phyloP scores from a whole-genome alignment of 106 monocot species.

The Dendrobium catenatum region DNA sequence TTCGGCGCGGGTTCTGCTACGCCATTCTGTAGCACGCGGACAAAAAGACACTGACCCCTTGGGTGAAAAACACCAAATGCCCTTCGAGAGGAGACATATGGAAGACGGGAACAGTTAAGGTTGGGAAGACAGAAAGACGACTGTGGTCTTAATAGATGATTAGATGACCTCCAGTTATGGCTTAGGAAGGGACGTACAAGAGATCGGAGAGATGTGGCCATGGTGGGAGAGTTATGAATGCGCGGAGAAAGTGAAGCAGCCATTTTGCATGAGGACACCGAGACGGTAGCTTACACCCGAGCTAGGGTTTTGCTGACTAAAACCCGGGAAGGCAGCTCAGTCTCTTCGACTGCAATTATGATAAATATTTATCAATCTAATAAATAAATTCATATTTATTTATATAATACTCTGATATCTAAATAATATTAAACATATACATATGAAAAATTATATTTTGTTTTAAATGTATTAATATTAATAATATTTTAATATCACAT shows the following conservation, averaged over 20 bases:
- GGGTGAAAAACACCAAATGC: neutral
- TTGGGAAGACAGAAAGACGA: neutral
- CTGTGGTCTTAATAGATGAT: neutral
- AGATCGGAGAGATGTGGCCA: slow-evolving; percentile 18
- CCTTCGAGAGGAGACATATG: neutral
- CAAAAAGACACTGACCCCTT: neutral
- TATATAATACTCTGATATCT: too few relatives aligned
- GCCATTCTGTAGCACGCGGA: slow-evolving; percentile 2
- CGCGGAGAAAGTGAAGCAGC: neutral
- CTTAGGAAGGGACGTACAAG: slow-evolving; percentile 14
- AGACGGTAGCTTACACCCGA: neutral
- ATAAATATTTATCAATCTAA: too few relatives aligned
- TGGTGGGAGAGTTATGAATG: slow-evolving; percentile 7
- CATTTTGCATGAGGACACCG: neutral
- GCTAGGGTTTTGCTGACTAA: neutral
- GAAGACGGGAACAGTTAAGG: neutral
- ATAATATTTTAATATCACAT: too few relatives aligned
- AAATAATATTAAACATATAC: too few relatives aligned
- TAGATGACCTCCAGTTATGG: slow-evolving; percentile 1
- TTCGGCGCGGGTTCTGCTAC: neutral
- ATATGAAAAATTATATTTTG: too few relatives aligned
- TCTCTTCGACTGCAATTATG: too few relatives aligned
- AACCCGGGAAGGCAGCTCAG: neutral
- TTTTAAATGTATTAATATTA: too few relatives aligned
- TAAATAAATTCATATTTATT: too few relatives aligned